These are phyloP conservation scores for Hyphodiscus sp. DNA, from an alignment of 2,329 filamentous ascomycete genomes.

Conservation along the genomic window DNA sequence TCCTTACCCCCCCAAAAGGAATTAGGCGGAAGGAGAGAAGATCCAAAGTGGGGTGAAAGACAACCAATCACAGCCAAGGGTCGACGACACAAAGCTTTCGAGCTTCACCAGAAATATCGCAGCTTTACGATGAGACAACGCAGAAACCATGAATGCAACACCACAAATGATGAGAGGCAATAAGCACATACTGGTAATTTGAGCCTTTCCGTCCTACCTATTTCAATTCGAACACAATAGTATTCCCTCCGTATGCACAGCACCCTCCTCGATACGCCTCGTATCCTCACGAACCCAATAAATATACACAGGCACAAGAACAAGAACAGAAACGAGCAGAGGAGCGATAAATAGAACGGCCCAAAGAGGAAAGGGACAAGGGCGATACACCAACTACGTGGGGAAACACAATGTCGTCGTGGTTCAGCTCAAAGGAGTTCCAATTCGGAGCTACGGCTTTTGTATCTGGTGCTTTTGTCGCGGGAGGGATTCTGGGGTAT, in stretches of 20 bases:
- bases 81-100: neutral
- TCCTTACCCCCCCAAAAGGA: no score
- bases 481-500: constrained; percentile 54
- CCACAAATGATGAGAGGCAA: constrained; percentile 9
- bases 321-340: neutral
- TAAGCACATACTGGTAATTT: constrained; percentile 18
- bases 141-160: constrained; percentile 1
- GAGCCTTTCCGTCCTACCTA: neutral
- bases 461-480: constrained; percentile 53
- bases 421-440: constrained; percentile 19
- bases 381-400: neutral
- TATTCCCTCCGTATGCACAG: neutral
- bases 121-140: neutral
- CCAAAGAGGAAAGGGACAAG: neutral
- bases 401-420: constrained; percentile 22
- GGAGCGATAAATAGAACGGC: no score
- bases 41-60: neutral
- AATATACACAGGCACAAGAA: neutral
- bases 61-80: constrained; percentile 4
- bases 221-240: neutral
- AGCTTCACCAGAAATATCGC: neutral
- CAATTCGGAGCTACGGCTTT: constrained; percentile 69
- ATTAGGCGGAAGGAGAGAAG: neutral
- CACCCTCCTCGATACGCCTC: no score
- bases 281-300: neutral